phyloP scores from a whole-genome alignment of 2,329 filamentous ascomycete species.

The Rosellinia necatrix region DNA sequence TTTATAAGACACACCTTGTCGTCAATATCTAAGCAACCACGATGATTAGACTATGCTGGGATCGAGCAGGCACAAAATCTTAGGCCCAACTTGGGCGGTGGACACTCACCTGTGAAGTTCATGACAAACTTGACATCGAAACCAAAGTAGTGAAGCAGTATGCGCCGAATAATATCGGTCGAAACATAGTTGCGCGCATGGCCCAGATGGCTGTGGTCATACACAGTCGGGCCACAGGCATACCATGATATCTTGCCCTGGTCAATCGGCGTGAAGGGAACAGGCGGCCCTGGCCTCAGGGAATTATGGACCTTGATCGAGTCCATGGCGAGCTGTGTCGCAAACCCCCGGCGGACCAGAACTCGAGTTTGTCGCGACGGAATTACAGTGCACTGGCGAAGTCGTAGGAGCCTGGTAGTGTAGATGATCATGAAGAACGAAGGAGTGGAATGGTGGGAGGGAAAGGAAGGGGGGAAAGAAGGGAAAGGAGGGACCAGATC shows the following conservation, averaged over 20 bases:
- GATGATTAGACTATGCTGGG: slow-evolving; percentile 11
- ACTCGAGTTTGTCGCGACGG: slow-evolving; percentile 32
- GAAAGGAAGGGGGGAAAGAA: slow-evolving; percentile 1
- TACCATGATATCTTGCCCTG: slow-evolving; percentile 80
- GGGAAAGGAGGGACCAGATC: neutral
- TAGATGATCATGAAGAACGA: slow-evolving; percentile 24
- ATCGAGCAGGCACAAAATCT: neutral
- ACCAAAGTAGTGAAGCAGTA: slow-evolving; percentile 81
- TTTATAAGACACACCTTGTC: slow-evolving; percentile 68
- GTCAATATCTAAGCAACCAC: slow-evolving; percentile 62
- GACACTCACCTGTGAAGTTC: slow-evolving; percentile 70
- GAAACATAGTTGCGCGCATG: slow-evolving; percentile 91
- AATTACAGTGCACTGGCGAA: slow-evolving; percentile 38
- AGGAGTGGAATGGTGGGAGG: neutral
- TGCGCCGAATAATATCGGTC: slow-evolving; percentile 84
- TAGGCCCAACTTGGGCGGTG: neutral
- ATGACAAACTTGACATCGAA: slow-evolving; percentile 87
- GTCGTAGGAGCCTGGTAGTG: slow-evolving; percentile 26
- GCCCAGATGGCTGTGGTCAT: slow-evolving; percentile 75
- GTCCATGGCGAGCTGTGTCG: slow-evolving; percentile 51
- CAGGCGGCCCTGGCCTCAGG: slow-evolving; percentile 71
- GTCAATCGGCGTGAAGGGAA: slow-evolving; percentile 75
- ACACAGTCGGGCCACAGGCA: slow-evolving; percentile 84
- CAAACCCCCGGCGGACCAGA: slow-evolving; percentile 40
- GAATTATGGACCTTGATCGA: slow-evolving; percentile 80